Conservation (phyloP, 2,329 filamentous ascomycete species). For the Aspergillus alliaceus region DNA sequence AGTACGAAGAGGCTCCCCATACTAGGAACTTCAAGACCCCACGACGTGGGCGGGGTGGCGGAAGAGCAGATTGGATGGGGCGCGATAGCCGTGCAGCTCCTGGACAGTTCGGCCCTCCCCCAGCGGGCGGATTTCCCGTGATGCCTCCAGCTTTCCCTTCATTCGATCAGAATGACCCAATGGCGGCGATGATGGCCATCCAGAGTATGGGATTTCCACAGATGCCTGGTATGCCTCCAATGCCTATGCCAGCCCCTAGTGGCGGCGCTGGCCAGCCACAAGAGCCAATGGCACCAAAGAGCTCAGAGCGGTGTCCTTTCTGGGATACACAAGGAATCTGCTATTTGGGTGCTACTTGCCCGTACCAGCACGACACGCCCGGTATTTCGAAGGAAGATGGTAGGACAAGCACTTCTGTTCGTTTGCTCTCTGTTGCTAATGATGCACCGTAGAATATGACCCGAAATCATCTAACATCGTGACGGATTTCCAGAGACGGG, state of each 20-base stretch:
- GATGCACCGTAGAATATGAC: constrained; percentile 50
- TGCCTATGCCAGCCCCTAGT: constrained; percentile 36
- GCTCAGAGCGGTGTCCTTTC: constrained; percentile 52
- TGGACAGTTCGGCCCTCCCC: constrained; percentile 28
- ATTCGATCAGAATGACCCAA: constrained; percentile 57
- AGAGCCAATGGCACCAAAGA: constrained; percentile 32
- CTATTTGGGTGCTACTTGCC: constrained; percentile 56
- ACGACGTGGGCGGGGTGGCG: constrained; percentile 41
- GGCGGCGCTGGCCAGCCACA: constrained; percentile 25
- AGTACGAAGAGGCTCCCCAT: constrained; percentile 43
- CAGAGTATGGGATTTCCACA: constrained; percentile 54
- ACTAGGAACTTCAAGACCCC: constrained; percentile 51
- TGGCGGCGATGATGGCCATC: constrained; percentile 55
- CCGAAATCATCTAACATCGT: constrained; percentile 50
- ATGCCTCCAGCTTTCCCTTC: constrained; percentile 49
- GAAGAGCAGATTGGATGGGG: constrained; percentile 44
- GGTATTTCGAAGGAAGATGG: constrained; percentile 40
- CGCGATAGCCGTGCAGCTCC: constrained; percentile 27
- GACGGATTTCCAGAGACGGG: constrained; percentile 30
- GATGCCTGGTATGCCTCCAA: constrained; percentile 47
- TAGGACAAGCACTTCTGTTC: constrained; percentile 16
- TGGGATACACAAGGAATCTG: constrained; percentile 62
- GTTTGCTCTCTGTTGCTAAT: background rate
- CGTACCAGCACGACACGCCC: constrained; percentile 56
- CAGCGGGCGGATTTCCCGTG: constrained; percentile 34